Evolutionary conservation across 1,139 yeast genomes (phyloP), one percentile per base, ranked within the genome.

Genomic region (Zygotorulaspora mrakii): DNA sequence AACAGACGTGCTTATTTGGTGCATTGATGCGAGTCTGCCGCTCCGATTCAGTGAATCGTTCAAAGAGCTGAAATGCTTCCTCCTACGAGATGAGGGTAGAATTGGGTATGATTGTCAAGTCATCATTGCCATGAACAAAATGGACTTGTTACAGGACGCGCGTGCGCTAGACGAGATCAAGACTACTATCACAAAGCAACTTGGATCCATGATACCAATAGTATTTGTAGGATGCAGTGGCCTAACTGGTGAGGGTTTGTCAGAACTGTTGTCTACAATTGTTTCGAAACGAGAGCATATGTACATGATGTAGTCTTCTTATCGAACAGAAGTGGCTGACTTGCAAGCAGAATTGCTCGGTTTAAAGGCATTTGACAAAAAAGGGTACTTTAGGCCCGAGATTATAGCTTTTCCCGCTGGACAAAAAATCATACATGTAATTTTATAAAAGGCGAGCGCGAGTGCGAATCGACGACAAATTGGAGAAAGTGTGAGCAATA

Each of bases 1-100:
- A 51, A 84, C 95, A 5, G 91, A 89, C 54, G 76, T 79, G 10
- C 69, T 89, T 17, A 64, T 89, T n/a, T 89, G 97, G 96, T 95
- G 89, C n/a, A 74, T 89, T 8, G 97, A 91, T 62, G 74, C 79
- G 3, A 68, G 76, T 46, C 76, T 79, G 28, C 59, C 72, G 30
- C 79, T 77, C 39, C 65, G 96, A 38, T 65, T 86, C 22, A 57
- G 65, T 12, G 95, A 83, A 61, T 83, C 84, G 46, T 71, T 73
- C 46, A 48, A 49, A 2, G 96, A 88, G 62, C 70, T 89, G 31
- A 67, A 71, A 31, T 76, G 73, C 13, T 39, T 55, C 40, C 76
- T 85, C 5, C 63, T 82, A 21, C 62, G 66, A 32, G 94, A 84
- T 55, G 91, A 84, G 48, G 69, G 84, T 33, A 66, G 89, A 22